phyloP scores from a whole-genome alignment of 805 yeast species.

The Naumovozyma dairenensis region DNA sequence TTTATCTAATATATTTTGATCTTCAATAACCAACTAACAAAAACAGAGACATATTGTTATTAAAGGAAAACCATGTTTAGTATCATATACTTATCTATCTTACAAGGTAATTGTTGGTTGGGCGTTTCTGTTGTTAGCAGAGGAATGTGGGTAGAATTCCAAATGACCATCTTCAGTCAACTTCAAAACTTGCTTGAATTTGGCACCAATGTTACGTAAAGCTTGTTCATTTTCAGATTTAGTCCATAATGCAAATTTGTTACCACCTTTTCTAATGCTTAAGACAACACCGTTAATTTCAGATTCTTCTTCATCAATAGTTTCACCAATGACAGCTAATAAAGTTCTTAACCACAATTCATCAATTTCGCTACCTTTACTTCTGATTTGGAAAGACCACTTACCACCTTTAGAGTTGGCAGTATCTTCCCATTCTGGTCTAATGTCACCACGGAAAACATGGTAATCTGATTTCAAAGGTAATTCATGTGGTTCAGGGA shows the following conservation, averaged over 20 bases:
- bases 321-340: slow-evolving; percentile 88
- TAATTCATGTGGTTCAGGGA: slow-evolving; percentile 84
- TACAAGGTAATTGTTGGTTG: slow-evolving; percentile 28
- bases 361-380: slow-evolving; percentile 56
- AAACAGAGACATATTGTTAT: slow-evolving; percentile 1
- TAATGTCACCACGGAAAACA: slow-evolving; percentile 83
- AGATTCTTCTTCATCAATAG: slow-evolving; percentile 72
- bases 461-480: slow-evolving; percentile 92
- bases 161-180: slow-evolving; percentile 64
- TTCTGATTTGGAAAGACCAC: slow-evolving; percentile 75
- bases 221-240: slow-evolving; percentile 58
- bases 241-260: slow-evolving; percentile 91
- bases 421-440: slow-evolving; percentile 98
- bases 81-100: slow-evolving; percentile 2
- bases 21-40: background rate
- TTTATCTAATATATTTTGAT: slow-evolving; percentile 1
- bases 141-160: slow-evolving; percentile 48
- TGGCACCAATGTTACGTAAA: slow-evolving; percentile 68
- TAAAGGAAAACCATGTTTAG: too few species aligned
- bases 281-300: slow-evolving; percentile 93
- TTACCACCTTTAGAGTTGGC: slow-evolving; percentile 86
- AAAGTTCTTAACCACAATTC: slow-evolving; percentile 88
- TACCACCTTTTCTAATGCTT: slow-evolving; percentile 72
- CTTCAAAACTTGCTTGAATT: slow-evolving; percentile 76
- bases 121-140: slow-evolving; percentile 27